phyloP scores from a whole-genome alignment of 140 eudicot species.

The Ambrosia hybrid region DNA sequence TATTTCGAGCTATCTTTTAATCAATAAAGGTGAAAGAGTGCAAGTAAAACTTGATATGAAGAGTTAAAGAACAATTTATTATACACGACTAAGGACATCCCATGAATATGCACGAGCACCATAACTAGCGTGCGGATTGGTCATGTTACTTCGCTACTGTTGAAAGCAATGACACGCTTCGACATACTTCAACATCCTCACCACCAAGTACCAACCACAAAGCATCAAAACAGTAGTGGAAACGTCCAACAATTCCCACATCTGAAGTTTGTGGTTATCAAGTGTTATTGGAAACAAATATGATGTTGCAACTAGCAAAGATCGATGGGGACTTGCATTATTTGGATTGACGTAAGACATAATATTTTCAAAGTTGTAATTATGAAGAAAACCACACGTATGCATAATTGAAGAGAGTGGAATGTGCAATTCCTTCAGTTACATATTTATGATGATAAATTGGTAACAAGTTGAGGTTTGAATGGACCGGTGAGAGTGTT shows the following conservation, averaged over 20 bases:
- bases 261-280: conserved; percentile 25
- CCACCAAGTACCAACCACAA: background rate
- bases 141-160: no score
- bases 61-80: background rate
- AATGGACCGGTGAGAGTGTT: conserved; percentile 21
- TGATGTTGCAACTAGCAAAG: conserved; percentile 17
- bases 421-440: conserved; percentile 25
- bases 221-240: conserved; percentile 1
- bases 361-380: conserved; percentile 28
- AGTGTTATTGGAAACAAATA: conserved; percentile 21
- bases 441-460: conserved; percentile 3
- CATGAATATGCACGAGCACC: no score
- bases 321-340: conserved; percentile 28
- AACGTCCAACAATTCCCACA: conserved; percentile 6
- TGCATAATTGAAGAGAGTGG: conserved; percentile 32
- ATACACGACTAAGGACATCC: no score
- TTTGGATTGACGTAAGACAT: conserved; percentile 26
- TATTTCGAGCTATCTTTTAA: background rate
- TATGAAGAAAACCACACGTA: conserved; percentile 20
- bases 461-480: conserved; percentile 18
- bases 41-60: background rate
- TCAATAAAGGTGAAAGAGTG: conserved; percentile 6
- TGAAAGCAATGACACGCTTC: no score
- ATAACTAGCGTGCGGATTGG: no score
- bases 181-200: no score